Evolutionary conservation across 352 stramenopile species (phyloP), one percentile per base, ranked within the genome.

Genomic region (Phytophthora niederhauseri): DNA sequence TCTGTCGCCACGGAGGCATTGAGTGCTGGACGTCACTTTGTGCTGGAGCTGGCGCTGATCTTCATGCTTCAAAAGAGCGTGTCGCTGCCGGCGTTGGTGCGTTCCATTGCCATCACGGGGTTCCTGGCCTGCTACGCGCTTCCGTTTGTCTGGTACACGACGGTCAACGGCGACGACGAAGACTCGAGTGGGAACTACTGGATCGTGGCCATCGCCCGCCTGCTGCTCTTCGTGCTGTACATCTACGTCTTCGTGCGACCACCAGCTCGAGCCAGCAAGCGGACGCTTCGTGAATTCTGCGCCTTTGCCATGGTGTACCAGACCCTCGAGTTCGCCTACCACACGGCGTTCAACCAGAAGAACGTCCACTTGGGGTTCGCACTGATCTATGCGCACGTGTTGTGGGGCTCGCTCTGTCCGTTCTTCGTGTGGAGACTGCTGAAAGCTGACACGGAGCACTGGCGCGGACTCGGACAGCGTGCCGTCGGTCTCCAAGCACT

Each of bases 391-490:
- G 28, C 31, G 6, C 54, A 77, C 36, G 62, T 82, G 0, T 46
- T 78, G 6, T 80, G 69, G 75, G 69, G 72, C 9, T 73, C 73
- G 9, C 51, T 82, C 3, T 73, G 75, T 11, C 75, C 75, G 38
- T 68, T 78, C 26, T 76, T 82, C 65, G 41, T 77, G 1, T 86
- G 78, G 73, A 68, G 77, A 9, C 46, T 82, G 36, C 66, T 91
- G 4, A 72, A 85, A 28, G 81, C 83, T 17, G 83, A 91, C 57
- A 91, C 83, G 5, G 80, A 89, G 41, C 83, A 87, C 46, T 91
- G 83, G 83, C 72, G 83, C n/a, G 83, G 81, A 14, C 74, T 84
- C 4, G 75, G 77, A 4, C 66, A 82, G 34, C 78, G 75, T 9
- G 78, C 75, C 0, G 68, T 75, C 17, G 65, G 62, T 28, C 54